These are phyloP conservation scores for Trametes villosa DNA, from an alignment of 768 basidiomycete species.

Conservation along the genomic window DNA sequence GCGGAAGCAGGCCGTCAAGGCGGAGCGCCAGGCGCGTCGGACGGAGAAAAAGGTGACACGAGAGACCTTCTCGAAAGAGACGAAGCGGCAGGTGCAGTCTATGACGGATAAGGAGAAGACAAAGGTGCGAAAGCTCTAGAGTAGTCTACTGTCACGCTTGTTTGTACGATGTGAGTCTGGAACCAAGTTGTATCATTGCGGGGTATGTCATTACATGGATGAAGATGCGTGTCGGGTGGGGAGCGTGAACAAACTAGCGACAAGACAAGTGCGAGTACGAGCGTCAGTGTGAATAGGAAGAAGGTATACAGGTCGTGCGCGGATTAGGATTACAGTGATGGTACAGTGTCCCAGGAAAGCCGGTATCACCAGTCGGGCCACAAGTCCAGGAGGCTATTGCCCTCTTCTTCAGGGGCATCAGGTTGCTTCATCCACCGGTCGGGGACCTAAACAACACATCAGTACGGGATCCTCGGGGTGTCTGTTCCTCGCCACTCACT, in stretches of 20 bases:
- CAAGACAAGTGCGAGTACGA: neutral
- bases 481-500: slow-evolving; percentile 46
- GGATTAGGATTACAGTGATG: slow-evolving; percentile 3
- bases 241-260: neutral
- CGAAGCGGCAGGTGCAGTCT: slow-evolving; percentile 59
- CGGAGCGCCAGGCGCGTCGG: slow-evolving; percentile 64
- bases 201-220: slow-evolving; percentile 15
- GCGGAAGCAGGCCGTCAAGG: slow-evolving; percentile 72
- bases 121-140: slow-evolving; percentile 36
- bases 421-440: slow-evolving; percentile 92
- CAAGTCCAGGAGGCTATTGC: slow-evolving; percentile 41
- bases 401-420: slow-evolving; percentile 78
- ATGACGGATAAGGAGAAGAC: slow-evolving; percentile 50
- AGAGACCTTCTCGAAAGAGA: slow-evolving; percentile 65
- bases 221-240: no score
- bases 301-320: neutral
- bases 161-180: slow-evolving; percentile 1
- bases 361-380: slow-evolving; percentile 45
- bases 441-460: slow-evolving; percentile 61
- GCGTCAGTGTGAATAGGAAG: neutral
- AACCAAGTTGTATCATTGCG: neutral
- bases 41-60: slow-evolving; percentile 68
- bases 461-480: slow-evolving; percentile 1
- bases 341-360: slow-evolving; percentile 3
- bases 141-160: neutral